These are phyloP conservation scores for Pseudogymnoascus sp. DNA, from an alignment of 2,329 filamentous ascomycete species.

Conservation along the genomic window DNA sequence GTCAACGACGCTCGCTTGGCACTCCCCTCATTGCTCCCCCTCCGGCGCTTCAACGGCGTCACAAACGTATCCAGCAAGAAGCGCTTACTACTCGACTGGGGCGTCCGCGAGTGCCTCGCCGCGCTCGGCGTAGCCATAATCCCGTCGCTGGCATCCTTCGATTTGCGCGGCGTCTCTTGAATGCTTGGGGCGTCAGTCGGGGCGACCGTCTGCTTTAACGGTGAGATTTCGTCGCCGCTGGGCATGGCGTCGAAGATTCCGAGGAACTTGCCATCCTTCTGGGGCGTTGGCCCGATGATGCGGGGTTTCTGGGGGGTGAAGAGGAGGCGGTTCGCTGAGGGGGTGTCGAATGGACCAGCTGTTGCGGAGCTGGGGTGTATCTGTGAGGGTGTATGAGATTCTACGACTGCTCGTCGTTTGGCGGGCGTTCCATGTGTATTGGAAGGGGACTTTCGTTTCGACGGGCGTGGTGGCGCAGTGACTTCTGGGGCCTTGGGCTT, in stretches of 20 bases:
- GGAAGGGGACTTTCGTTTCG: conserved; percentile 18
- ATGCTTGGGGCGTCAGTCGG: conserved; percentile 23
- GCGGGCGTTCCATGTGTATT: conserved; percentile 36
- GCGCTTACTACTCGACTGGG: conserved; percentile 48
- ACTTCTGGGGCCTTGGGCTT: conserved; percentile 31
- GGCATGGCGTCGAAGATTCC: conserved; percentile 67
- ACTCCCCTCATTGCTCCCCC: conserved; percentile 31
- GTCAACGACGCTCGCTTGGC: conserved; percentile 25
- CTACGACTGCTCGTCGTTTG: conserved; percentile 39
- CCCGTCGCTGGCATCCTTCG: conserved; percentile 11
- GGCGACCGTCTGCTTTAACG: conserved; percentile 19
- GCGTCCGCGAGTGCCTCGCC: conserved; percentile 31
- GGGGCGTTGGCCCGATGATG: conserved; percentile 68
- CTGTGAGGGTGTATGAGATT: conserved; percentile 40
- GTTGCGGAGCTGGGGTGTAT: conserved; percentile 28
- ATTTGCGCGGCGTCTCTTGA: conserved; percentile 33
- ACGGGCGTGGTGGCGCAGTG: neutral
- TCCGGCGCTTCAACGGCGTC: conserved; percentile 51
- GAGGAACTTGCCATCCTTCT: conserved; percentile 67
- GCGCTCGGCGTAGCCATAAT: conserved; percentile 8
- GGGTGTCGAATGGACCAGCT: conserved; percentile 43
- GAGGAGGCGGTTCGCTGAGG: conserved; percentile 47
- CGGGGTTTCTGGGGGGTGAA: conserved; percentile 53
- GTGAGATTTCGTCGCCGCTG: conserved; percentile 35
- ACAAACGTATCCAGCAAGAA: conserved; percentile 55